Base-by-base conservation (phyloP, 2,329 filamentous ascomycete species). In the Cladophialophora immunda region DNA sequence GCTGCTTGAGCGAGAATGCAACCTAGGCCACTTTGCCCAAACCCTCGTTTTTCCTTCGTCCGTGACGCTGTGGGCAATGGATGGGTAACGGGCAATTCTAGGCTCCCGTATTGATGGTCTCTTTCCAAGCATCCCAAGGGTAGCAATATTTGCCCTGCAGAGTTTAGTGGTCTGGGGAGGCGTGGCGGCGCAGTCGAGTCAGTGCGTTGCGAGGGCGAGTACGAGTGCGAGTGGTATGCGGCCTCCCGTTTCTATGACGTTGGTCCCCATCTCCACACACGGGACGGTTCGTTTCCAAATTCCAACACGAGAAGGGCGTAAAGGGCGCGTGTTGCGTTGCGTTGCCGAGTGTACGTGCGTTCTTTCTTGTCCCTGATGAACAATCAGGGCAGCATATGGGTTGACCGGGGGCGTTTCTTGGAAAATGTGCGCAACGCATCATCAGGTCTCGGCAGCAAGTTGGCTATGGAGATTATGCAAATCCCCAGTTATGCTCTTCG, bases 1-100 rank as follows among this genome's bases (percentile, higher is more conserved):
- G 54, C 22, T 63, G 65, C 65, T 67, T 67, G 34, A 62, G 34
- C 55, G 52, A 45, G n/a, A 53, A 29, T 55, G 30, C 50, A 62
- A 30, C 54, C 19, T 27, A 11, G 30, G 34, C 41, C 29, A 22
- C 32, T 45, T 15, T 29, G 45, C 2, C 29, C 17, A 36, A 25
- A 3, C 15, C 36, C 17, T 45, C 19, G 13, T 22, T 13, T 45
- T 22, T 38, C 6, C 32, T 34, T 7, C 13, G 6, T 34, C n/a
- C 6, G 19, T 17, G 19, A 8, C 17, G 27, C 22, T 6, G 34
- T 38, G 17, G 34, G 36, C 22, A 5, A 41, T n/a, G n/a, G n/a
- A n/a, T n/a, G n/a, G n/a, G n/a, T n/a, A n/a, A n/a, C n/a, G 17
- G 38, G 17, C 38, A 41, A 41, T 50, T 50, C 45, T 50, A 50